Evolutionary conservation across 225 moss, liverwort and hornwort genomes (phyloP), one percentile per base, ranked within the genome.

Genomic region (Physcomitrium patens): DNA sequence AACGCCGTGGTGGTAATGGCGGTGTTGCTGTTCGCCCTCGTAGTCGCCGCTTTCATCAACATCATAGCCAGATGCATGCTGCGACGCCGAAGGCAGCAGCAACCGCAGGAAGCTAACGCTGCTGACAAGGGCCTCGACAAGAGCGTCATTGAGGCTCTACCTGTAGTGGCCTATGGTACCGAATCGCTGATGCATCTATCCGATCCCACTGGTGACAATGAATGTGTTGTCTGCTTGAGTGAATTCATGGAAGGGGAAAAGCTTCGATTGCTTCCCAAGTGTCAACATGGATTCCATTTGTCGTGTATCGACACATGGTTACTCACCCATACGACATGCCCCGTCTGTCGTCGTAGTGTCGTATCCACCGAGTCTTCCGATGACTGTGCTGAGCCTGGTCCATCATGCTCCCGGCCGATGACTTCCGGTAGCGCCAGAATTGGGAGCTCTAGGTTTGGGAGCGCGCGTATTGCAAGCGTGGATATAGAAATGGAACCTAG

Each of bases 171-270:
- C 9, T 93, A 83, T 46, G 87, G 86, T 44, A 12, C 85, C 5
- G 83, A 84, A 12, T 61, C 84, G 17, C 46, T 60, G 26, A 76
- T 56, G 22, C 37, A 68, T 10, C 55, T 75, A 13, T 76, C 72
- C 47, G 72, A 82, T 28, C 79, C 77, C 41, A 78, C 80, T 26
- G 77, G 80, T 0, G 73, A 67, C 24, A 86, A 68, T 63, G 94
- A 94, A 13, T 94, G 94, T 78, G 90, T 92, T 17, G 90, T 94
- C 41, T 94, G 94, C 60, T 51, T 94, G 72, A 89, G 86, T 76
- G 81, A 89, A 31, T 92, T 92, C 49, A 78, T 76, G 48, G 41
- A 68, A 15, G 89, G 82, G 4, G 94, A 94, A 66, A 79, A 86
- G 69, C 69, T 94, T 55, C 78, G 94, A 20, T 47, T 92, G 43